Conservation (phyloP, 176 grass and related monocot genomes). For the Oryza glumipatula region DNA sequence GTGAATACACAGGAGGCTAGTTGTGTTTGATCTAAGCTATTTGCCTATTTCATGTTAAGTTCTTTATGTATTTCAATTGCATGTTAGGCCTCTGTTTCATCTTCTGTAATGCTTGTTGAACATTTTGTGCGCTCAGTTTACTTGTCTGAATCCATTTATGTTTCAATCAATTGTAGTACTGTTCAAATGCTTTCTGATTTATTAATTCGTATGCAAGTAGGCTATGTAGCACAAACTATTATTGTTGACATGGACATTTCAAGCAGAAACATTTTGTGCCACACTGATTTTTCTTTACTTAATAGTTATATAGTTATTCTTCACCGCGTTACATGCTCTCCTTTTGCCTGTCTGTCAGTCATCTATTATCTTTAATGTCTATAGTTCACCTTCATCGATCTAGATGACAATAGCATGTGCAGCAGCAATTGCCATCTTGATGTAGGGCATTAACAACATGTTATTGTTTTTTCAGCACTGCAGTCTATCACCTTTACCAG, state of each 20-base stretch:
- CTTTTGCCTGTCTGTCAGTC: not conserved
- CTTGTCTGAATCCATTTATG: slow-evolving; percentile 8
- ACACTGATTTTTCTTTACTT: not conserved
- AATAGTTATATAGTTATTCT: not conserved
- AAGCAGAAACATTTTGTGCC: slow-evolving; percentile 31
- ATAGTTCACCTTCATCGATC: slow-evolving; percentile 12
- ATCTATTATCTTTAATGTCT: not conserved
- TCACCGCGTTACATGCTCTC: not conserved
- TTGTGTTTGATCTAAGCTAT: slow-evolving; percentile 1
- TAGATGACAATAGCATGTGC: slow-evolving; percentile 17
- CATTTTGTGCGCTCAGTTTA: not conserved
- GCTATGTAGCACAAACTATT: slow-evolving; percentile 7
- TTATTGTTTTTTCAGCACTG: slow-evolving; percentile 72
- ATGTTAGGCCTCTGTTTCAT: not conserved
- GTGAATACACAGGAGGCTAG: not conserved
- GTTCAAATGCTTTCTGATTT: not conserved
- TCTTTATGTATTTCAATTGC: slow-evolving; percentile 2
- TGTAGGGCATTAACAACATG: slow-evolving; percentile 26
- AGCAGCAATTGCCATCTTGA: slow-evolving; percentile 31
- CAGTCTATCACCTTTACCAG: slow-evolving; percentile 78
- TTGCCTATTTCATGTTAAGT: slow-evolving; percentile 19
- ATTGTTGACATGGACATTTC: slow-evolving; percentile 9
- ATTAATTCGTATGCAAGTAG: slow-evolving; percentile 21
- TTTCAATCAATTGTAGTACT: slow-evolving; percentile 18
- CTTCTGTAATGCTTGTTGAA: not conserved